Percentiles rank a stretch among this genome's conserved stretches.
Conservation (phyloP, 441 rosid genomes). For the Populus trichocarpa region DNA sequence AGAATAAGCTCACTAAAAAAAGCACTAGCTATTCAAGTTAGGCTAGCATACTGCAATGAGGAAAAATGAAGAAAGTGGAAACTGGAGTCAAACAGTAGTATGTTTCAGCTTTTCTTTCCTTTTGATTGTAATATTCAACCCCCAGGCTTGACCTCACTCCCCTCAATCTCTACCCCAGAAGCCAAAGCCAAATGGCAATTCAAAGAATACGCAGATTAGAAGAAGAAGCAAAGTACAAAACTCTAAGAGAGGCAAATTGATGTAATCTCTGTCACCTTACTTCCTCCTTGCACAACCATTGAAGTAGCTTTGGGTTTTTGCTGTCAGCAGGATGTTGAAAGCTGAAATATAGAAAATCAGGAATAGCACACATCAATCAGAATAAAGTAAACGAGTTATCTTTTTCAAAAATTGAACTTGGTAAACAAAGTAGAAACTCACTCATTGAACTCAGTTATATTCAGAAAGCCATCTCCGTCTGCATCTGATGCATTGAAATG, state of each 20-base stretch:
- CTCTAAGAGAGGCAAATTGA: not conserved
- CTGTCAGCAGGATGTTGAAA: slow-evolving; percentile 96
- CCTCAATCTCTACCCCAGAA: not conserved
- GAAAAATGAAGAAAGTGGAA: not conserved
- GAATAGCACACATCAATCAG: not conserved
- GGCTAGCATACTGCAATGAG: not conserved
- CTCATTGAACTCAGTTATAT: slow-evolving; percentile 93
- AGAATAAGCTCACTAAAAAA: not conserved
- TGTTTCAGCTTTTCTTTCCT: not conserved
- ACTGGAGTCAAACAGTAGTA: not conserved
- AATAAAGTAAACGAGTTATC: not conserved
- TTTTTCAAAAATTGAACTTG: slow-evolving; percentile 4
- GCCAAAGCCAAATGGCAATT: not conserved
- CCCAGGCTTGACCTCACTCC: not conserved
- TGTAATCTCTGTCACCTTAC: slow-evolving; percentile 55
- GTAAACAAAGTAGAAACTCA: slow-evolving; percentile 33
- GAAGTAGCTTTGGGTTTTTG: slow-evolving; percentile 63
- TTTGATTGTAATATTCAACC: not conserved
- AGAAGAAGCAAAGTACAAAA: not conserved
- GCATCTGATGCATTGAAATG: slow-evolving; percentile 95
- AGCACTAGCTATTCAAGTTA: not conserved
- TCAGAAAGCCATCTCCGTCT: slow-evolving; percentile 82
- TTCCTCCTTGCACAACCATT: slow-evolving; percentile 94
- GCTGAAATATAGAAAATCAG: slow-evolving; percentile 40
- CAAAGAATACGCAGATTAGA: not conserved